A percentile compares a stretch with the other conserved stretches of the same genome.
These are phyloP conservation scores for Macrolepiota dolichaula DNA, from an alignment of 768 basidiomycete genomes.

Conservation along the genomic window DNA sequence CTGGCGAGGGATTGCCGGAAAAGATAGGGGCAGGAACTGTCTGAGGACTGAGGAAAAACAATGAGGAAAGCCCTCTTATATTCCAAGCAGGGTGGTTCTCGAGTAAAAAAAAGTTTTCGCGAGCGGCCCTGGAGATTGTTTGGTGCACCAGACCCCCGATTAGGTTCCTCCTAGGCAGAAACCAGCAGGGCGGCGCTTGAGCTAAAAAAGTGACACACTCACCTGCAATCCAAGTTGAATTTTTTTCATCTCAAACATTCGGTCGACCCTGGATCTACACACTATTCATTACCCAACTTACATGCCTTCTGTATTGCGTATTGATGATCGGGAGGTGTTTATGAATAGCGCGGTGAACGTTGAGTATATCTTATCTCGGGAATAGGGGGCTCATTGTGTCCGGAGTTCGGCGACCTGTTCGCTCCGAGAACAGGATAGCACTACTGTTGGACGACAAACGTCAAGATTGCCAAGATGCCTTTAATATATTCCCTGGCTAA, in stretches of 20 bases:
- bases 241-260: neutral
- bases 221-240: neutral
- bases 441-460: neutral
- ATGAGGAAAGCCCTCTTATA: neutral
- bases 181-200: neutral
- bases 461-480: neutral
- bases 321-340: neutral
- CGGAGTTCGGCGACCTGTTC: neutral
- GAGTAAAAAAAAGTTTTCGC: neutral
- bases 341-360: too few species aligned
- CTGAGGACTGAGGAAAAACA: neutral
- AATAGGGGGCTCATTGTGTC: neutral
- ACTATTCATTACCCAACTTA: neutral
- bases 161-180: neutral
- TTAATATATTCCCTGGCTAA: neutral
- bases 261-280: neutral
- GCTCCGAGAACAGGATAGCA: neutral
- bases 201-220: neutral
- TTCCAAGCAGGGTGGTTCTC: neutral
- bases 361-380: neutral
- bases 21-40: neutral
- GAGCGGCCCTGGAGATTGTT: neutral
- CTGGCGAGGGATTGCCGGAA: too few species aligned
- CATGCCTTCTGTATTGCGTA: neutral
- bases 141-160: neutral